phyloP scores from a whole-genome alignment of 1,139 yeast genomes.

The Pichia sp. region DNA sequence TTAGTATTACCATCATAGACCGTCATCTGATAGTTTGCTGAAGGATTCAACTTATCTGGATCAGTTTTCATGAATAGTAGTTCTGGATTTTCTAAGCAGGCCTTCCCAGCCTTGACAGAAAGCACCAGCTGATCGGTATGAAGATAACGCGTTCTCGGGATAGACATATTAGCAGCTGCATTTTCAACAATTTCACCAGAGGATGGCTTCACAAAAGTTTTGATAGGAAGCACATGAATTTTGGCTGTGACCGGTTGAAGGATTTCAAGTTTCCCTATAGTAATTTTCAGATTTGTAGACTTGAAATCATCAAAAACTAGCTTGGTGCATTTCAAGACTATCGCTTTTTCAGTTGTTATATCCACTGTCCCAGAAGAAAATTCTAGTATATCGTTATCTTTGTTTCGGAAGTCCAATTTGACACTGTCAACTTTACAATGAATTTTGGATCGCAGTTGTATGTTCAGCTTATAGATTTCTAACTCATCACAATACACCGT shows the following conservation, averaged over 20 bases:
- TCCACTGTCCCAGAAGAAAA: slow-evolving; percentile 8
- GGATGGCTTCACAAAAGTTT: slow-evolving; percentile 10
- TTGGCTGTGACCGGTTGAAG: slow-evolving; percentile 9
- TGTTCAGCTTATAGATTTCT: slow-evolving; percentile 19
- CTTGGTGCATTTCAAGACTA: slow-evolving; percentile 4
- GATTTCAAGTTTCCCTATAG: slow-evolving; percentile 19
- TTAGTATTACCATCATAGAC: slow-evolving; percentile 2
- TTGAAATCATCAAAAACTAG: slow-evolving; percentile 15
- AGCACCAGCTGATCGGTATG: slow-evolving; percentile 22
- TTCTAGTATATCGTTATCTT: slow-evolving; percentile 9
- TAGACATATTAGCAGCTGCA: slow-evolving; percentile 14
- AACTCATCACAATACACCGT: slow-evolving; percentile 15
- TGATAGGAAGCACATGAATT: slow-evolving; percentile 14
- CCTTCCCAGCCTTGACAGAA: slow-evolving; percentile 18
- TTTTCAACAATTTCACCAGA: slow-evolving; percentile 10
- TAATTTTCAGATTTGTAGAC: slow-evolving; percentile 23
- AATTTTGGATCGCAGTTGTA: slow-evolving; percentile 17
- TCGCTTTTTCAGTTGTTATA: not conserved
- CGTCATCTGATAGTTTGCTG: slow-evolving; percentile 12
- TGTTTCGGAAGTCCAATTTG: slow-evolving; percentile 8
- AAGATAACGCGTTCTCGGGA: slow-evolving; percentile 21
- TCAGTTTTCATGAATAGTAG: slow-evolving; percentile 23
- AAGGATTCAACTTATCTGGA: slow-evolving; percentile 21
- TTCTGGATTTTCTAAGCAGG: slow-evolving; percentile 10
- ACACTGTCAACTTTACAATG: slow-evolving; percentile 14